Percentiles rank a stretch among this genome's conserved stretches.
phyloP scores from a whole-genome alignment of 2,329 filamentous ascomycete genomes.

The Trichophyton schoenleinii region DNA sequence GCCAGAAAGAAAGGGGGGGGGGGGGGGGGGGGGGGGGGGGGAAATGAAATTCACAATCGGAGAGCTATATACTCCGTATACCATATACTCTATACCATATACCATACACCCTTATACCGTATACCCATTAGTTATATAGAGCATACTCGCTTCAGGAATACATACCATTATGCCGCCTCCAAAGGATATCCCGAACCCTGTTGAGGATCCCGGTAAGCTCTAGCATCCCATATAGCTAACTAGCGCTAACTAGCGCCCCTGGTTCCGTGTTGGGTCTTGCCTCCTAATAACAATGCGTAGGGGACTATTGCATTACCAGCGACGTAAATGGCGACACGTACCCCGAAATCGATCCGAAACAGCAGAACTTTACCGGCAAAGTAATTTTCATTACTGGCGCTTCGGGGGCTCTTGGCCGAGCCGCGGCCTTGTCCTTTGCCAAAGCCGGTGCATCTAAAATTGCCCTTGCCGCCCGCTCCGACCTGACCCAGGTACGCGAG shows the following conservation, averaged over 20 bases:
- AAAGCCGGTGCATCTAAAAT: conserved; percentile 42
- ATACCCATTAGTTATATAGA: too few relatives aligned
- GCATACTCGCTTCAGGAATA: neutral
- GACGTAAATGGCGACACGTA: conserved; percentile 25
- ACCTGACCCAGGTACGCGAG: conserved; percentile 27
- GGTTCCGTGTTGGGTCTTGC: neutral
- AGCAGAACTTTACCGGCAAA: conserved; percentile 30
- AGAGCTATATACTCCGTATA: too few relatives aligned
- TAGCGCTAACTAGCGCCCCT: too few relatives aligned
- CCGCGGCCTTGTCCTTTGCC: conserved; percentile 45
- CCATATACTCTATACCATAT: too few relatives aligned
- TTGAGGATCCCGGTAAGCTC: neutral
- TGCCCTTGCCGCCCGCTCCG: conserved; percentile 42
- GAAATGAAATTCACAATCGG: too few relatives aligned
- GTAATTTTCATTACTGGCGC: conserved; percentile 44
- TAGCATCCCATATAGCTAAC: neutral
- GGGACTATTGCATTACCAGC: conserved; percentile 13
- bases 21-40: too few relatives aligned
- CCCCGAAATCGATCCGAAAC: conserved; percentile 33
- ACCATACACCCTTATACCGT: too few relatives aligned
- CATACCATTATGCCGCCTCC: neutral
- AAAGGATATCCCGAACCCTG: neutral
- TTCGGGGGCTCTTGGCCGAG: conserved; percentile 42
- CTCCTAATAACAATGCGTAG: neutral
- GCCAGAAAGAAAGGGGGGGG: too few relatives aligned